These are phyloP conservation scores for Acorus calamus DNA, from an alignment of 106 monocot species.

Conservation along the genomic window DNA sequence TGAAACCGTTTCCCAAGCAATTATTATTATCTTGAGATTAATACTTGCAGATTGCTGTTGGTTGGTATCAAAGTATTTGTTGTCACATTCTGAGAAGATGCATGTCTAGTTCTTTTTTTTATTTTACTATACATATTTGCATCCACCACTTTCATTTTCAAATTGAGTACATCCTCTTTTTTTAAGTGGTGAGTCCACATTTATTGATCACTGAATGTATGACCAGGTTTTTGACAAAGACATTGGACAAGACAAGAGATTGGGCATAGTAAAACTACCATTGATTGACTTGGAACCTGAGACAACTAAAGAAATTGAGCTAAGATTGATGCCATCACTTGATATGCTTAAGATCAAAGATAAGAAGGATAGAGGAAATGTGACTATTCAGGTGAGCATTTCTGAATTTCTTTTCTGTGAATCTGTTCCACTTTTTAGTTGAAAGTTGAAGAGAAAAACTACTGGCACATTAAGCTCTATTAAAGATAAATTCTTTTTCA, in stretches of 20 bases:
- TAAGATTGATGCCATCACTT: conserved; percentile 60
- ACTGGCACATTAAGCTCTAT: too few species aligned
- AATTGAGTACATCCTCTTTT: too few species aligned
- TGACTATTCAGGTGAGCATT: conserved; percentile 63
- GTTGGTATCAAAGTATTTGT: too few species aligned
- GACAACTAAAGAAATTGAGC: conserved; percentile 45
- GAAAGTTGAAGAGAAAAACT: too few species aligned
- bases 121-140: not conserved
- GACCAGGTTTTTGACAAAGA: conserved; percentile 86
- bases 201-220: not conserved
- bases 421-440: too few species aligned
- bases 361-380: conserved; percentile 85
- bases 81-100: too few species aligned
- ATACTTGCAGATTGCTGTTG: too few species aligned
- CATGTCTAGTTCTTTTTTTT: not conserved
- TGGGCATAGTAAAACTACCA: conserved; percentile 66
- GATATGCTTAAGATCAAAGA: conserved; percentile 85
- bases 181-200: too few species aligned
- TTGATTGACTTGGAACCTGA: conserved; percentile 72
- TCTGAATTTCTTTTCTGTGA: not conserved
- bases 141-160: too few species aligned
- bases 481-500: too few species aligned
- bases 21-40: too few species aligned
- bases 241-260: conserved; percentile 62
- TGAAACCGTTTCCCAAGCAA: too few species aligned